These are phyloP conservation scores for Monosporascus sp. DNA, from an alignment of 2,329 filamentous ascomycete species.

Conservation along the genomic window DNA sequence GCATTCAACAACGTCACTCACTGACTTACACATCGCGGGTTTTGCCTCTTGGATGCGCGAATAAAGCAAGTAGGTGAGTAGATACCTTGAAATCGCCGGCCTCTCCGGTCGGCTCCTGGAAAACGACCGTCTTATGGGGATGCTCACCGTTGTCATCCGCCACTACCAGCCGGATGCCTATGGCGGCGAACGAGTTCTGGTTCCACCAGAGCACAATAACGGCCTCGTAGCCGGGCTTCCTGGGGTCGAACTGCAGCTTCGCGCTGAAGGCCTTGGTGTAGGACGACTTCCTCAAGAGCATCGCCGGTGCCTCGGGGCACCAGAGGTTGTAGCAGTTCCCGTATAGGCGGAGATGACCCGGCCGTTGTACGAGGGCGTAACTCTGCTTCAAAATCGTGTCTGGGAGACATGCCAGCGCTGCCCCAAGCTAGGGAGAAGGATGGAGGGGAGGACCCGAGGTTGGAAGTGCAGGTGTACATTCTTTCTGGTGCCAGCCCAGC, in stretches of 20 bases:
- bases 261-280: constrained; percentile 37
- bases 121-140: constrained; percentile 7
- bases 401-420: constrained; percentile 9
- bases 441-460: not conserved
- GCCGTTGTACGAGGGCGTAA: constrained; percentile 40
- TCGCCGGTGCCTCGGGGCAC: constrained; percentile 43
- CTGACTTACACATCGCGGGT: not conserved
- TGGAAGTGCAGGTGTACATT: constrained; percentile 4
- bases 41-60: not conserved
- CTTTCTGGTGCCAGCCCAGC: constrained; percentile 35
- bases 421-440: too few relatives aligned
- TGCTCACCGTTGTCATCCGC: constrained; percentile 1
- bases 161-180: constrained; percentile 22
- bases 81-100: constrained; percentile 15
- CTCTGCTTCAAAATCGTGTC: constrained; percentile 43
- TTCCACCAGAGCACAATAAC: constrained; percentile 51
- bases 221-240: constrained; percentile 40
- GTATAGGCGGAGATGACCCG: constrained; percentile 40
- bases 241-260: constrained; percentile 40
- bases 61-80: not conserved
- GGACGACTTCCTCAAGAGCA: constrained; percentile 47
- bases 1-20: too few relatives aligned
- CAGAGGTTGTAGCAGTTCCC: constrained; percentile 48
- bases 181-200: constrained; percentile 33
- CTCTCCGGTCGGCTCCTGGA: constrained; percentile 16